Evolutionary conservation across 768 basidiomycete genomes (phyloP).

Genomic region (Boletus coccyginus): DNA sequence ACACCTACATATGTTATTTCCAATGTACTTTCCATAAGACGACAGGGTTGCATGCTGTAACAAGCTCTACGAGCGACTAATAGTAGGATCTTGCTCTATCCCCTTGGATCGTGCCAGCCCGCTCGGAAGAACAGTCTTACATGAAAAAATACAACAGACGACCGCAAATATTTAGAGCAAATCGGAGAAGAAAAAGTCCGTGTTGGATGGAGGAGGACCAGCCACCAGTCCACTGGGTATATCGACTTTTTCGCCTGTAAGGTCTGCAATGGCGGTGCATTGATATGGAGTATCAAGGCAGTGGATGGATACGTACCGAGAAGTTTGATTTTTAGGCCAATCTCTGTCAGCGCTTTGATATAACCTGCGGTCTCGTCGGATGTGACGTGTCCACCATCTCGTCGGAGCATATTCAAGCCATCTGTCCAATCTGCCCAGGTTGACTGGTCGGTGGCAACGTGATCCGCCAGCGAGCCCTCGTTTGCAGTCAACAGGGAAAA

Average conservation of each 20-base stretch:
- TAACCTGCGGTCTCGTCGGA: conserved; percentile 86
- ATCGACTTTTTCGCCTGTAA: conserved; percentile 86
- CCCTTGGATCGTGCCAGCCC: neutral
- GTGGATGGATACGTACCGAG: conserved; percentile 52
- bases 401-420: conserved; percentile 82
- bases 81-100: conserved; percentile 16
- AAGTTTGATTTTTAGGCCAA: conserved; percentile 88
- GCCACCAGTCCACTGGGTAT: conserved; percentile 77
- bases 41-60: conserved; percentile 21
- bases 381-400: conserved; percentile 78
- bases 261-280: conserved; percentile 47
- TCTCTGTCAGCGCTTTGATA: conserved; percentile 84
- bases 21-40: conserved; percentile 15
- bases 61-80: conserved; percentile 22
- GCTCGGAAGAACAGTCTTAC: neutral
- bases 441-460: conserved; percentile 72
- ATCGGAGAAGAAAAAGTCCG: conserved; percentile 87
- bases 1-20: conserved; percentile 17
- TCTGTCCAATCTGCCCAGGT: conserved; percentile 95
- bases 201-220: conserved; percentile 77
- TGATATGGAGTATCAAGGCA: neutral
- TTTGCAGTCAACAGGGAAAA: conserved; percentile 72
- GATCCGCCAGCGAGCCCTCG: conserved; percentile 73
- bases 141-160: conserved; percentile 8
- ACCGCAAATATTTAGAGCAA: conserved; percentile 28